Evolutionary conservation across 2,329 filamentous ascomycete species (phyloP).

Genomic region (Xylaria sp.): DNA sequence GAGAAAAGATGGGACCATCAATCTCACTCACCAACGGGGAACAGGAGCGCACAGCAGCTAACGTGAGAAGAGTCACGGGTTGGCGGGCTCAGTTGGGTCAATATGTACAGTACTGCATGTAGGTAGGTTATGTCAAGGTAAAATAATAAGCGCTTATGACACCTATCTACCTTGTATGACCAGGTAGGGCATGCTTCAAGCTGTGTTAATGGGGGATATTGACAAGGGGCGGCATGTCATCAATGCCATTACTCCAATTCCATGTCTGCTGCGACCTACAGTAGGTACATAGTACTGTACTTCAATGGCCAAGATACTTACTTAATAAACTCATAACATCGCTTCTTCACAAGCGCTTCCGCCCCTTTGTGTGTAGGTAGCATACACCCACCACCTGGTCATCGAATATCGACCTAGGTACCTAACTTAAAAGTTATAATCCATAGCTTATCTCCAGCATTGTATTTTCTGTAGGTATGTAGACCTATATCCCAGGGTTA

Average conservation of each 20-base stretch:
- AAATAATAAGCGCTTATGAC: slow-evolving; percentile 19
- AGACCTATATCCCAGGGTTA: background rate
- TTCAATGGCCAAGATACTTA: slow-evolving; percentile 1
- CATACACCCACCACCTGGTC: background rate
- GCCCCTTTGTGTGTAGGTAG: too few relatives aligned
- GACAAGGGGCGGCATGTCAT: slow-evolving; percentile 30
- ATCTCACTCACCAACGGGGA: slow-evolving; percentile 28
- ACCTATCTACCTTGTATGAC: background rate
- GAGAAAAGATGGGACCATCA: slow-evolving; percentile 35
- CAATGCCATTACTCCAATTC: slow-evolving; percentile 23
- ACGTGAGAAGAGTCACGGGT: slow-evolving; percentile 23
- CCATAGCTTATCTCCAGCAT: background rate
- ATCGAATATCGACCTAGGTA: background rate
- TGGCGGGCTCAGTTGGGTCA: slow-evolving; percentile 18
- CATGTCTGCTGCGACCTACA: background rate
- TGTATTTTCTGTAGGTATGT: background rate
- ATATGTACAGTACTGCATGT: background rate
- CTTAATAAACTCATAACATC: slow-evolving; percentile 1
- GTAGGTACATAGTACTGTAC: background rate
- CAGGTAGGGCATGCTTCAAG: slow-evolving; percentile 4
- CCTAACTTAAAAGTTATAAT: background rate
- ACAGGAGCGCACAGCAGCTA: background rate
- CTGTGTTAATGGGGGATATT: slow-evolving; percentile 8
- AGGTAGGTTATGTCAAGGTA: slow-evolving; percentile 3
- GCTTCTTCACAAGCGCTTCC: background rate